Base-by-base conservation (phyloP, 1,284 basidiomycete genomes). In the Trichosporon ovoides region DNA sequence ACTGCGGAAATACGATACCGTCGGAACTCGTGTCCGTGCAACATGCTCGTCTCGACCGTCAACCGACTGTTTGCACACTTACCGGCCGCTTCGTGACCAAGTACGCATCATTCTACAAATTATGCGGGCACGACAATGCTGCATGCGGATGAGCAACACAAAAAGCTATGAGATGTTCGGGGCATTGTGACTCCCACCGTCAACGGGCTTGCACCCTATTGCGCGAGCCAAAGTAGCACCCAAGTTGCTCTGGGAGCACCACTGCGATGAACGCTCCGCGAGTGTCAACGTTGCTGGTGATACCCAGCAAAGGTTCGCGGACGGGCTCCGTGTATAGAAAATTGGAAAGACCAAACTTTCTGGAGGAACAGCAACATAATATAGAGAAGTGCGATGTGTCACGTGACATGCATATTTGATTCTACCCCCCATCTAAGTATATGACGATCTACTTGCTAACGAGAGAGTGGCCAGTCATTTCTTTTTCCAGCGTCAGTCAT, bases 181-280 rank as follows among this genome's bases (percentile, higher is more conserved):
- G 58, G 61, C 61, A 58, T 60, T 52, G 61, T 60, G 61, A 63
- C 61, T 58, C 54, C 35, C 53, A 28, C 61, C 35, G n/a, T 63
- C 61, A 63, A 28, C n/a, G 43, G 53, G 46, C 3, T 16, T 12
- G 33, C 7, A 16, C 37, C 56, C 50, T 60, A 43, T 50, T 60
- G 58, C 51, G 58, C 58, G 52, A 63, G 61, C 61, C 58, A 63
- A 63, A 63, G 61, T 56, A 62, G 58, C 61, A 53, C 61, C 61
- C 58, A 53, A 38, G 18, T 50, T 18, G 33, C 18, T 63, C 61
- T 63, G 50, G 55, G 58, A 63, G 51, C 50, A n/a, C 53, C 58
- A 24, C 35, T 36, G 43, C 60, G 38, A 22, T 19, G 38, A 18
- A 35, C 28, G 53, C 51, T 51, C 50, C 59, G 53, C 61, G 56